A percentile compares a stretch with the other conserved stretches of the same genome.
Evolutionary conservation across 768 basidiomycete genomes (phyloP).

Genomic region (Suillus discolor): DNA sequence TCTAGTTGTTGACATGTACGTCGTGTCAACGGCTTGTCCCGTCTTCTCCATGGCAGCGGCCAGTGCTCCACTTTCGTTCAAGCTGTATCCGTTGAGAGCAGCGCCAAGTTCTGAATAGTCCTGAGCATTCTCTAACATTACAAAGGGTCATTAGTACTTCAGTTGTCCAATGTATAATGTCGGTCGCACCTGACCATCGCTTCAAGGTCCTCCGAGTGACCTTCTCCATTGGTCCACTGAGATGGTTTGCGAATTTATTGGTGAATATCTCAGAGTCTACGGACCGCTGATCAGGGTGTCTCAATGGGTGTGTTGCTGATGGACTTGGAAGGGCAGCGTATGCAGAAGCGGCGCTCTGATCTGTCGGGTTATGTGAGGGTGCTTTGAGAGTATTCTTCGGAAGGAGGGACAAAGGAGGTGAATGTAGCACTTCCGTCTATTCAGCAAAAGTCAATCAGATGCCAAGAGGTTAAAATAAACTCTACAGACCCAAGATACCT

Average conservation of each 20-base stretch:
- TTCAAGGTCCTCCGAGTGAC: slow-evolving; percentile 91
- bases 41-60: slow-evolving; percentile 93
- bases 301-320: slow-evolving; percentile 84
- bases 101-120: slow-evolving; percentile 93
- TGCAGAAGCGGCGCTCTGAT: slow-evolving; percentile 67
- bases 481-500: slow-evolving; percentile 87
- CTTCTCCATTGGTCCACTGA: slow-evolving; percentile 93
- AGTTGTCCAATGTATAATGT: slow-evolving; percentile 10
- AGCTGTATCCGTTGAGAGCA: slow-evolving; percentile 88
- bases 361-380: slow-evolving; percentile 92
- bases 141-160: slow-evolving; percentile 10
- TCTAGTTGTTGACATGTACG: slow-evolving; percentile 89
- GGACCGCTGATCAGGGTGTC: slow-evolving; percentile 93
- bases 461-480: not conserved
- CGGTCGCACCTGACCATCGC: slow-evolving; percentile 83
- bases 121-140: slow-evolving; percentile 66
- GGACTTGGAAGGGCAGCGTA: slow-evolving; percentile 90
- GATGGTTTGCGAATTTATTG: slow-evolving; percentile 90
- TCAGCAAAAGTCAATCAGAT: slow-evolving; percentile 13
- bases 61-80: slow-evolving; percentile 77
- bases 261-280: slow-evolving; percentile 96
- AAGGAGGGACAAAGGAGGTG: slow-evolving; percentile 85
- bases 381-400: slow-evolving; percentile 97
- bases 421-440: slow-evolving; percentile 90
- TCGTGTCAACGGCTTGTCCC: slow-evolving; percentile 93